Conservation (phyloP, 257 asterid genomes). For the Vinca minor region DNA sequence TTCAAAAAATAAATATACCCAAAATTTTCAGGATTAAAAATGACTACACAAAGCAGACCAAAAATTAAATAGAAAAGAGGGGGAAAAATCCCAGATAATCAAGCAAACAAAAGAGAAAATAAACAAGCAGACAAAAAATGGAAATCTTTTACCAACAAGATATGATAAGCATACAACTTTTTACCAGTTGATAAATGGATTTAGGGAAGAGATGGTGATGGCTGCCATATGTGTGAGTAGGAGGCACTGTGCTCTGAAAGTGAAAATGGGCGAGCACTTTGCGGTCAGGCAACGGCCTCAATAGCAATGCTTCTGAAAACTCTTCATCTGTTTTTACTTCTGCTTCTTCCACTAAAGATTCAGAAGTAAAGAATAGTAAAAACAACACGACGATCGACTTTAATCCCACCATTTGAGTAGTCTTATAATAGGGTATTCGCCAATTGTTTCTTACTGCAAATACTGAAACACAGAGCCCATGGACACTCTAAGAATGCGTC, state of each 20-base stretch:
- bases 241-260: constrained; percentile 73
- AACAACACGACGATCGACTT: constrained; percentile 28
- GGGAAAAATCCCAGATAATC: too few relatives aligned
- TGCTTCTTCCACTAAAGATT: constrained; percentile 30
- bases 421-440: neutral
- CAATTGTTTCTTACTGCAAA: neutral
- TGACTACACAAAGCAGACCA: neutral
- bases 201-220: constrained; percentile 91
- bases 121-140: neutral
- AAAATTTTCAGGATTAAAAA: neutral
- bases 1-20: neutral
- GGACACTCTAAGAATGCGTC: neutral
- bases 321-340: constrained; percentile 34
- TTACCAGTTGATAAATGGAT: constrained; percentile 87
- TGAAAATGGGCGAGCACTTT: constrained; percentile 86
- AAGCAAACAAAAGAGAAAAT: neutral
- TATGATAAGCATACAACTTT: neutral
- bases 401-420: constrained; percentile 15
- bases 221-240: constrained; percentile 66
- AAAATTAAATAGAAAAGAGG: neutral
- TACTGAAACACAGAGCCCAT: neutral
- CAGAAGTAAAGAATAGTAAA: constrained; percentile 29
- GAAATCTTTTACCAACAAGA: neutral
- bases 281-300: constrained; percentile 91
- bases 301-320: constrained; percentile 79